Evolutionary conservation across 2,329 filamentous ascomycete genomes (phyloP).

Genomic region (Epichloe sylvatica): DNA sequence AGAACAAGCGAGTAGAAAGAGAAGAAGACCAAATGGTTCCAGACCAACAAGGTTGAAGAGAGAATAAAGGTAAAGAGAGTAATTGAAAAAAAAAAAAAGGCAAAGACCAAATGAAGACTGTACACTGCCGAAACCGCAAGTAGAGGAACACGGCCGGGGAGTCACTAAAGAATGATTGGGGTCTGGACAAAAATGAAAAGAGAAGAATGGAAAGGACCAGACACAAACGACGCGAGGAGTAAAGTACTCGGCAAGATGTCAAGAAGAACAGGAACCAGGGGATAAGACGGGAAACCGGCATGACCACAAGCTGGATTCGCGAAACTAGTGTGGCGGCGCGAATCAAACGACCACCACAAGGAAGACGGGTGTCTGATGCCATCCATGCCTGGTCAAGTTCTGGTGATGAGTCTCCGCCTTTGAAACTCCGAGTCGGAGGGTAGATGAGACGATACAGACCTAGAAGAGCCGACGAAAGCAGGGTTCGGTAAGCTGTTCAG

Average conservation of each 20-base stretch:
- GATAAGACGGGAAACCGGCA: constrained; percentile 18
- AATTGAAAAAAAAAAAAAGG: neutral
- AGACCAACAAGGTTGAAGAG: constrained; percentile 10
- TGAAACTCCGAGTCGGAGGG: too few species aligned
- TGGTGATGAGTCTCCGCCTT: too few species aligned
- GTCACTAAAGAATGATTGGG: constrained; percentile 4
- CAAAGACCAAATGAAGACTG: constrained; percentile 21
- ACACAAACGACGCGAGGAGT: constrained; percentile 23
- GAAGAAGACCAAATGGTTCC: constrained; percentile 10
- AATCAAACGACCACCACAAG: neutral
- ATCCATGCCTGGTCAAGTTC: neutral
- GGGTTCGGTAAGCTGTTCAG: neutral
- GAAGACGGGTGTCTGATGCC: neutral
- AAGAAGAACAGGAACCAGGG: constrained; percentile 19
- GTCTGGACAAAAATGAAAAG: constrained; percentile 19
- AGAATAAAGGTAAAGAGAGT: constrained; percentile 5
- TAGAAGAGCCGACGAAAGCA: neutral
- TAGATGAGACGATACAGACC: neutral
- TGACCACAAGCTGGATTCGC: constrained; percentile 11
- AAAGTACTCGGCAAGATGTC: constrained; percentile 22
- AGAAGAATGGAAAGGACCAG: constrained; percentile 29
- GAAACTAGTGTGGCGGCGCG: constrained; percentile 1
- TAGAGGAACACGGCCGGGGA: constrained; percentile 16
- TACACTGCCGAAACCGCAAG: constrained; percentile 3
- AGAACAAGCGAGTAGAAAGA: constrained; percentile 9